These are phyloP conservation scores for Lentinula lateritia DNA, from an alignment of 768 basidiomycete genomes.

Conservation along the genomic window DNA sequence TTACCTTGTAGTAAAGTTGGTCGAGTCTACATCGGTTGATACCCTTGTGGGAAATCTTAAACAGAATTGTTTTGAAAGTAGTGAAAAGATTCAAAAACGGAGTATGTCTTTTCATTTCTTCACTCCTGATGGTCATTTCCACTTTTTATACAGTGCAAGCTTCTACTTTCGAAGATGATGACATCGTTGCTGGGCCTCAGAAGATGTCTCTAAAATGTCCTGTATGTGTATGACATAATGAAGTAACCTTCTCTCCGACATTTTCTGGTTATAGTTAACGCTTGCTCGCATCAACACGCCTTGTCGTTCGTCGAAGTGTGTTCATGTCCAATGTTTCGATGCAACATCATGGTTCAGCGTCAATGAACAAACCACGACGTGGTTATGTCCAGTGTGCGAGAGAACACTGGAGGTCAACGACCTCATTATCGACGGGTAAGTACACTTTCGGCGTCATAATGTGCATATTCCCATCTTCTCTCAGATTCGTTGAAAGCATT, in stretches of 20 bases:
- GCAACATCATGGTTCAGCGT: constrained; percentile 89
- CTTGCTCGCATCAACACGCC: constrained; percentile 82
- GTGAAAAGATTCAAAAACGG: constrained; percentile 56
- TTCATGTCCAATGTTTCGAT: constrained; percentile 94
- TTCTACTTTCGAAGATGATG: constrained; percentile 69
- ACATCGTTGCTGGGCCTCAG: constrained; percentile 85
- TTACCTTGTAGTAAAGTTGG: constrained; percentile 79
- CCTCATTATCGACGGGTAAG: constrained; percentile 88
- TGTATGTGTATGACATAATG: constrained; percentile 41
- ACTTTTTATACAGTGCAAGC: constrained; percentile 44
- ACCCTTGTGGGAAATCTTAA: constrained; percentile 66
- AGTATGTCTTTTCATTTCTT: constrained; percentile 36
- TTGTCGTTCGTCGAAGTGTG: constrained; percentile 80
- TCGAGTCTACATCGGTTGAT: constrained; percentile 69
- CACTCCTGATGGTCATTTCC: neutral
- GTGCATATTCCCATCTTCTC: neutral
- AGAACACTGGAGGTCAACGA: constrained; percentile 71
- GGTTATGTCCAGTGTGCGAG: constrained; percentile 93
- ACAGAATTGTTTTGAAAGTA: constrained; percentile 58
- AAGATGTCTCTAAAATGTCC: constrained; percentile 94
- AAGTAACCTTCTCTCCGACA: neutral
- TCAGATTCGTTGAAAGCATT: constrained; percentile 85
- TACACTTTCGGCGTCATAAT: neutral
- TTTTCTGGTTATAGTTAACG: constrained; percentile 45
- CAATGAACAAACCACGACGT: constrained; percentile 96